Conservation (phyloP, 1,284 basidiomycete species). For the Meripilus lineatus region DNA sequence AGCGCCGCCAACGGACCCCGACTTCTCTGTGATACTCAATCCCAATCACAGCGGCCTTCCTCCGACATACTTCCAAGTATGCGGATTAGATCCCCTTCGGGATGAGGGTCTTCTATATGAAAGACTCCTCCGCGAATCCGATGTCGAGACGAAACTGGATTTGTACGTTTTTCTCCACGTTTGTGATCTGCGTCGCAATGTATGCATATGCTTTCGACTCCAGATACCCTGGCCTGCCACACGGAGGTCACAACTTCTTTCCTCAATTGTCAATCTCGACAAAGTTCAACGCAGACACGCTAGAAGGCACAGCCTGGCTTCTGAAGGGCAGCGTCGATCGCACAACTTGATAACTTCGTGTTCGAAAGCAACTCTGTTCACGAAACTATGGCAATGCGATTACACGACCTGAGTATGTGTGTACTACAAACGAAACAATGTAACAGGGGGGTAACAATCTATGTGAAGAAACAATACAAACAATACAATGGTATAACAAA, state of each 20-base stretch:
- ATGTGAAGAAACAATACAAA: no score
- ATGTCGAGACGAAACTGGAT: slow-evolving; percentile 15
- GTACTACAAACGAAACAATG: no score
- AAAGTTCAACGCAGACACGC: slow-evolving; percentile 9
- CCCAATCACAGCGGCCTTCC: slow-evolving; percentile 15
- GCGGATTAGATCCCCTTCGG: slow-evolving; percentile 17
- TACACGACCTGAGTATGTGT: no score
- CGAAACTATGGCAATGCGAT: no score
- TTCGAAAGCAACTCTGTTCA: no score
- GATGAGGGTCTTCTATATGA: slow-evolving; percentile 21
- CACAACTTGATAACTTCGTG: no score
- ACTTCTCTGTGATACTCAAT: slow-evolving; percentile 16
- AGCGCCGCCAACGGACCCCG: slow-evolving; percentile 10
- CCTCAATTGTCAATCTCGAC: neutral
- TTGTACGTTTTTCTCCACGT: slow-evolving; percentile 12
- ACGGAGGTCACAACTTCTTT: slow-evolving; percentile 4
- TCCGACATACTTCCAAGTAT: slow-evolving; percentile 17
- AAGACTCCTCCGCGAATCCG: slow-evolving; percentile 16
- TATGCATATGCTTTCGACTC: neutral
- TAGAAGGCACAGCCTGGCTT: slow-evolving; percentile 12
- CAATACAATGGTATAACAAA: no score
- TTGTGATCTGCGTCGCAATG: neutral
- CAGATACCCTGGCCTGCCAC: slow-evolving; percentile 10
- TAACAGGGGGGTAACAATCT: no score
- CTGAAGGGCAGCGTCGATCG: no score